phyloP scores from a whole-genome alignment of 176 grass and related monocot species.

The Typha latifolia region DNA sequence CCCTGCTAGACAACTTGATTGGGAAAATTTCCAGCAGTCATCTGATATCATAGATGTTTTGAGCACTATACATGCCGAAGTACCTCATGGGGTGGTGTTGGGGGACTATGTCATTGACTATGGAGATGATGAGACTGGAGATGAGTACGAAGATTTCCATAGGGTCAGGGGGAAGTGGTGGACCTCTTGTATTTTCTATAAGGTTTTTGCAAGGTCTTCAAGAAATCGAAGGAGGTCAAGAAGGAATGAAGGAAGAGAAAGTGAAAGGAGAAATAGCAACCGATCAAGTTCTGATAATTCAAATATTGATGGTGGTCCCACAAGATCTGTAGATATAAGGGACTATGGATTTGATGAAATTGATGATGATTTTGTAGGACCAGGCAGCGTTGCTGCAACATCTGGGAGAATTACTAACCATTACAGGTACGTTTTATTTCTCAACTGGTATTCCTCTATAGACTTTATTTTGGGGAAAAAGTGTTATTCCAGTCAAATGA shows the following conservation, averaged over 20 bases:
- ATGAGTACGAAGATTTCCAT: conserved; percentile 62
- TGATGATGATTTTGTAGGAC: conserved; percentile 69
- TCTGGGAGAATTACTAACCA: conserved; percentile 49
- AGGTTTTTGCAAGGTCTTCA: conserved; percentile 59
- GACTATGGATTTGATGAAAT: conserved; percentile 84
- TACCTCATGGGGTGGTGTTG: conserved; percentile 75
- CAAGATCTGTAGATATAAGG: conserved; percentile 64
- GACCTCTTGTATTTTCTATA: conserved; percentile 75
- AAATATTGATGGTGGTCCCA: conserved; percentile 41
- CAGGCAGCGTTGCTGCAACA: conserved; percentile 39
- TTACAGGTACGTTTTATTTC: conserved; percentile 36
- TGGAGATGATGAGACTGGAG: conserved; percentile 79
- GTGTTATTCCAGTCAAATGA: too few species aligned
- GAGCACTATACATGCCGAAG: conserved; percentile 89
- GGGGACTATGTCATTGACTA: conserved; percentile 99
- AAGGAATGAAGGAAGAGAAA: conserved; percentile 33
- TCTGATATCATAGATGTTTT: conserved; percentile 96
- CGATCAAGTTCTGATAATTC: conserved; percentile 51
- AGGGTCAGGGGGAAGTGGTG: conserved; percentile 69
- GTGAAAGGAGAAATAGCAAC: conserved; percentile 44
- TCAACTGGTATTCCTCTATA: not conserved
- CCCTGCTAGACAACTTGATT: conserved; percentile 70
- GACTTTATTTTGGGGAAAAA: too few species aligned
- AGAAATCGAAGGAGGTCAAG: conserved; percentile 58
- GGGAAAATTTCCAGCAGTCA: conserved; percentile 96